Base-by-base conservation (phyloP, 768 basidiomycete genomes). In the Leccinum uliginosum region DNA sequence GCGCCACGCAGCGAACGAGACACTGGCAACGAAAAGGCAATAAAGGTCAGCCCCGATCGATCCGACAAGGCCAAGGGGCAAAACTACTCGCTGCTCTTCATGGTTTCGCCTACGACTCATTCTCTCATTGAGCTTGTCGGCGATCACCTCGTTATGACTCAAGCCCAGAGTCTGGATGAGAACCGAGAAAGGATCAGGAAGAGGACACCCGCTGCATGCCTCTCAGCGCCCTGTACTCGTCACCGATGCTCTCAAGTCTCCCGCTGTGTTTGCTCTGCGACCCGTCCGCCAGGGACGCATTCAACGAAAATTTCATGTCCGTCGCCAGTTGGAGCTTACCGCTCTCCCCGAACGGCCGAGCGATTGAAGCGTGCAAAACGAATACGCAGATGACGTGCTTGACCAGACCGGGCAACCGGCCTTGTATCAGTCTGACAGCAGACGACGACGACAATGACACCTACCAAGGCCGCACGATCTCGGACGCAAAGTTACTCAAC, bases 261-360 rank as follows among this genome's bases (percentile, higher is more conserved):
- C 82, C 80, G 2, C 84, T 82, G 6, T 86, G 82, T 64, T 84
- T 83, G 56, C 76, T 77, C 59, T 82, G 80, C 2, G 75, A 68
- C 50, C 78, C 78, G 54, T 85, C 84, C 2, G 75, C 76, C 75
- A 86, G 77, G 69, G 98, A 91, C 4, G 89, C 83, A 63, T 85
- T 89, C 54, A 99, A 70, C 0, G 91, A 86, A 69, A 98, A 97
- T 74, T 99, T 90, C 93, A 98, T 96, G 70, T 99, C 96, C 48
- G 85, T 90, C 56, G 93, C 92, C 60, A 98, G 78, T 73, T 96
- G 94, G 24, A 99, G 81, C 69, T 97, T 98, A 14, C 95, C 93
- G 56, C 83, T 82, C 75, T 99, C 97, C 6, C 93, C 89, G 5
- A 98, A 78, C 0, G 95, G 95, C 63, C 86, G 84, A 10, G 87